A percentile compares a stretch with the other conserved stretches of the same genome.
phyloP scores from a whole-genome alignment of 805 yeast genomes.

The Wickerhamomyces alni region DNA sequence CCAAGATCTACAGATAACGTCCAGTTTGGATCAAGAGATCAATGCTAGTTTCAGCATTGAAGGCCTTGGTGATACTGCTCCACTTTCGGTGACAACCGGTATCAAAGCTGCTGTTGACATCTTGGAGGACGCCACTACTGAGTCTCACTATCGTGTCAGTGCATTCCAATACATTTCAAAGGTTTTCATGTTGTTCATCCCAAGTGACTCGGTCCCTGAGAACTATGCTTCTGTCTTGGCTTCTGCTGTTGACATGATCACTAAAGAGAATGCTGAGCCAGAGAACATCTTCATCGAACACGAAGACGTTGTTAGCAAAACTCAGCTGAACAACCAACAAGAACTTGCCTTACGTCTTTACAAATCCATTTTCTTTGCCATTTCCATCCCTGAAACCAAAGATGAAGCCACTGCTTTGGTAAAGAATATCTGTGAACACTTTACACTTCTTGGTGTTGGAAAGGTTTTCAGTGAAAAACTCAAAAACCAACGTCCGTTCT shows the following conservation, averaged over 20 bases:
- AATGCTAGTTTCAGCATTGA: conserved; percentile 64
- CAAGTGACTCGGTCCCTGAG: conserved; percentile 34
- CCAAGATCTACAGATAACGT: conserved; percentile 49
- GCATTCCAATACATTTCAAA: conserved; percentile 71
- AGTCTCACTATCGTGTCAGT: conserved; percentile 63
- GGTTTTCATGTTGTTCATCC: conserved; percentile 60
- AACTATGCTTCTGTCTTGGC: conserved; percentile 37
- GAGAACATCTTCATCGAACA: conserved; percentile 29
- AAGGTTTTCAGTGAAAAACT: conserved; percentile 64
- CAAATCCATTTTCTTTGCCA: conserved; percentile 69
- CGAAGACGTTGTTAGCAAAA: conserved; percentile 40
- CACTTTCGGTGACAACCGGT: conserved; percentile 80
- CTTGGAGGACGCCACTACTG: conserved; percentile 53
- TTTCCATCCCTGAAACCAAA: conserved; percentile 64
- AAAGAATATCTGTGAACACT: conserved; percentile 68
- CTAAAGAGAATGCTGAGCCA: conserved; percentile 28
- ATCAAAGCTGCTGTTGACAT: conserved; percentile 71
- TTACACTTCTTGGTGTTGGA: conserved; percentile 71
- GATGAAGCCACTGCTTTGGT: conserved; percentile 62
- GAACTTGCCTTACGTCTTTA: conserved; percentile 57
- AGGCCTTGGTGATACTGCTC: conserved; percentile 56
- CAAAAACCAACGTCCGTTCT: conserved; percentile 62
- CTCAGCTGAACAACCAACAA: conserved; percentile 53
- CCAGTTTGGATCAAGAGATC: conserved; percentile 58
- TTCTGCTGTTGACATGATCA: conserved; percentile 40